A percentile compares a stretch with the other conserved stretches of the same genome.
These are phyloP conservation scores for Fusarium mangiferae DNA, from an alignment of 2,329 filamentous ascomycete genomes.

Conservation along the genomic window DNA sequence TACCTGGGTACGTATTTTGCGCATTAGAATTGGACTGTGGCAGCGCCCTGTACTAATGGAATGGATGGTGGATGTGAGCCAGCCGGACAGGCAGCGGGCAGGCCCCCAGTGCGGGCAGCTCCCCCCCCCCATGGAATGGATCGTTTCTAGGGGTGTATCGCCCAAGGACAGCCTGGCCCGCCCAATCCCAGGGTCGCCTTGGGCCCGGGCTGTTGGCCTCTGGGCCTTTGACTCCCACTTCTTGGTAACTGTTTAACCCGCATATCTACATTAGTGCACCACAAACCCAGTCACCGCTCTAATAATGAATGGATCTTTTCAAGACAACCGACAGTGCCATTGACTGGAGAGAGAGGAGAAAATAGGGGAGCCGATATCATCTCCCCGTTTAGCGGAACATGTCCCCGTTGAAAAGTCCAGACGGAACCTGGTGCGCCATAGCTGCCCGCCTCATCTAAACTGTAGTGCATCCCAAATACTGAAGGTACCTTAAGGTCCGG, in stretches of 20 bases:
- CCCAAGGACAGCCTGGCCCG: neutral
- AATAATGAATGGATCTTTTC: conserved; percentile 11
- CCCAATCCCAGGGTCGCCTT: conserved; percentile 3
- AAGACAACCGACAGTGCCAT: conserved; percentile 22
- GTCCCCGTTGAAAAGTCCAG: conserved; percentile 24
- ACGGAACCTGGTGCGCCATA: conserved; percentile 14
- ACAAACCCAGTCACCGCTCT: conserved; percentile 38
- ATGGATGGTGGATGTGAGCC: neutral
- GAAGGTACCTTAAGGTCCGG: neutral
- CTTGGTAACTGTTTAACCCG: conserved; percentile 21
- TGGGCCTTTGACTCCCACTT: conserved; percentile 18
- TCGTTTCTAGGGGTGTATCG: conserved; percentile 3
- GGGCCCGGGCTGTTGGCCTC: neutral
- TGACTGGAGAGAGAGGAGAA: conserved; percentile 1
- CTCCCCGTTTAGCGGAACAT: conserved; percentile 16
- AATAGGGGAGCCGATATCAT: conserved; percentile 17
- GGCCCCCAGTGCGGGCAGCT: neutral
- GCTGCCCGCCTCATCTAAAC: conserved; percentile 25
- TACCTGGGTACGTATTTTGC: neutral
- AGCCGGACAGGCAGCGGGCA: neutral
- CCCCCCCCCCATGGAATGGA: neutral
- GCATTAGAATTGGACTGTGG: conserved; percentile 8
- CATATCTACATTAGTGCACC: conserved; percentile 14
- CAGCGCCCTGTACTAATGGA: neutral
- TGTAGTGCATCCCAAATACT: conserved; percentile 1